Base-by-base conservation (phyloP, 2,329 filamentous ascomycete genomes). In the Cordyceps cicadae region DNA sequence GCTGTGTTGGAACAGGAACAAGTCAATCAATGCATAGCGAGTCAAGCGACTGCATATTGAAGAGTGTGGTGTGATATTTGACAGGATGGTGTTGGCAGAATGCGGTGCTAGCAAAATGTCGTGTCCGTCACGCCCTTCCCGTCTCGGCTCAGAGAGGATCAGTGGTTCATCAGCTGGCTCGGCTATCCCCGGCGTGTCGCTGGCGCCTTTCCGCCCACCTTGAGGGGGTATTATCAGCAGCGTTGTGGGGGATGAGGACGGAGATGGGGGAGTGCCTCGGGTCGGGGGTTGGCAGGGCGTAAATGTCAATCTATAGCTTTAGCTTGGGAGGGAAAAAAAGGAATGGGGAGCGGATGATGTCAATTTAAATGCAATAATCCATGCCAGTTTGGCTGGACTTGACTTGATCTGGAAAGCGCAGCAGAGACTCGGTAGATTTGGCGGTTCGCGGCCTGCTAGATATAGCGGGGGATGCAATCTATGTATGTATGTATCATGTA, bases 181-280 rank as follows among this genome's bases (percentile, higher is more conserved):
- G 56, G 56, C 48, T 59, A 59, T 34, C 48, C 37, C 48, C 56
- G 56, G 56, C 48, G 56, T 59, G 56, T 59, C 48, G 48, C 56
- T 52, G 48, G 46, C 56, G 56, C 56, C 48, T 52, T 59, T 59
- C 56, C 56, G 56, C 48, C 48, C 48, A 52, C 48, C 37, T 45
- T 34, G 26, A 9, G 32, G 24, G 26, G 43, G n/a, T 5, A 45
- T 17, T 6, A 11, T 49, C 17, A n/a, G 43, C 43, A 26, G 19
- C 15, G 43, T 43, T 14, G 24, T 29, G 54, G 26, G 15, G 41
- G 53, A 46, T 37, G 52, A 19, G 34, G 21, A 14, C 14, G 5
- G 14, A n/a, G n/a, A n/a, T n/a, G 5, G 26, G 26, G 26, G 6
- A 6, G 3, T 3, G 26, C 26, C 6, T 29, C 26, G 26, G 6